These are phyloP conservation scores for Astrothelium macrocarpum DNA, from an alignment of 495 filamentous ascomycete species.

Conservation along the genomic window DNA sequence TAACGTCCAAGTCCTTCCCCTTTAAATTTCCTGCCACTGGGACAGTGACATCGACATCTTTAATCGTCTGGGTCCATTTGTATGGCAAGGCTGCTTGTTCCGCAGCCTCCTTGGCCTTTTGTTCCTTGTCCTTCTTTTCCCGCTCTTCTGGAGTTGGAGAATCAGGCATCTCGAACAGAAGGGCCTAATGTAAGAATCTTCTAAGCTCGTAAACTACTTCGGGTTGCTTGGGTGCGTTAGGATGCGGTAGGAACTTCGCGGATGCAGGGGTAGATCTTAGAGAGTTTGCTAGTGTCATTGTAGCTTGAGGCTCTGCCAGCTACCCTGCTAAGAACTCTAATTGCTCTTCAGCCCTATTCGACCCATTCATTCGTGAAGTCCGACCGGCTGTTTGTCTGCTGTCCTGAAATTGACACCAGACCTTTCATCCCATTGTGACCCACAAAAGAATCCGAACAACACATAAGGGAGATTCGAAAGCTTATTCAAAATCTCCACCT, in stretches of 20 bases:
- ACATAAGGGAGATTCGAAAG: too few species aligned
- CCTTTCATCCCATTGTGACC: too few species aligned
- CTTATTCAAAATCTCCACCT: too few species aligned
- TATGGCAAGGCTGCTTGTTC: slow-evolving; percentile 92
- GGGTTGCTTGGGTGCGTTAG: neutral
- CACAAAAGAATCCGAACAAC: too few species aligned
- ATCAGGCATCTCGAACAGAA: slow-evolving; percentile 1
- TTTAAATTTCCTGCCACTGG: slow-evolving; percentile 70
- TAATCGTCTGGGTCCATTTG: slow-evolving; percentile 96
- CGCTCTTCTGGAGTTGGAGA: slow-evolving; percentile 43
- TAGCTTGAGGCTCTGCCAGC: neutral
- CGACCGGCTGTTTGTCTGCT: neutral
- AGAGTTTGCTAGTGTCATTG: neutral
- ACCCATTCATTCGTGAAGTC: too few species aligned
- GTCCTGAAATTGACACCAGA: neutral
- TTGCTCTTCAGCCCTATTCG: neutral
- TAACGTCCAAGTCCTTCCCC: slow-evolving; percentile 72
- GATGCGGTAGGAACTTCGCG: neutral
- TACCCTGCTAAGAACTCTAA: neutral
- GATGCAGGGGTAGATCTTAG: neutral
- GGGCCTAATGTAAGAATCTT: neutral
- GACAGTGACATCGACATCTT: slow-evolving; percentile 74
- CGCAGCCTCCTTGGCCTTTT: slow-evolving; percentile 59
- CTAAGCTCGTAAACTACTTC: neutral
- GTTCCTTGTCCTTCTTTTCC: slow-evolving; percentile 50